These are phyloP conservation scores for Symbiodinium natans DNA, from an alignment of 73 alveolate genomes.

Conservation along the genomic window DNA sequence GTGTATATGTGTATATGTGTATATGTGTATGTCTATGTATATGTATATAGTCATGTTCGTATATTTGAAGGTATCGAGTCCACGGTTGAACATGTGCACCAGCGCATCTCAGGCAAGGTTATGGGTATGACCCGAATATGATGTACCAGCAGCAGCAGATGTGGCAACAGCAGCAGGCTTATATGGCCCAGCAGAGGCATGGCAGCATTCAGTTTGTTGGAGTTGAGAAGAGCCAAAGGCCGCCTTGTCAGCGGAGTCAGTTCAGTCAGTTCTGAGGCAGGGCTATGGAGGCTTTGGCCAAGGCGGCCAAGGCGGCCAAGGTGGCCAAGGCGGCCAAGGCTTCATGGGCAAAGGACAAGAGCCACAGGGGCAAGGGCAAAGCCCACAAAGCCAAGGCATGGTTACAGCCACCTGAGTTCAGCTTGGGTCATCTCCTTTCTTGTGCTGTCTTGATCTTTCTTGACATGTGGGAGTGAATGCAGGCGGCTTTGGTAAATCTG, in stretches of 20 bases:
- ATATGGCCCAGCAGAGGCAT: conserved; percentile 58
- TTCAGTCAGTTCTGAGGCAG: not conserved
- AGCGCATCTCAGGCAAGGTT: conserved; percentile 59
- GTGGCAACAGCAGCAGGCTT: conserved; percentile 86
- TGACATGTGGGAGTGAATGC: not conserved
- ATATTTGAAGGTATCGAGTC: no score
- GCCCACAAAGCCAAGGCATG: not conserved
- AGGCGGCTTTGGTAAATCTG: not conserved
- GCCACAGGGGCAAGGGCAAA: not conserved
- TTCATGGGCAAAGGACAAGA: not conserved
- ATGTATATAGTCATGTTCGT: no score
- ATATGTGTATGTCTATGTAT: no score
- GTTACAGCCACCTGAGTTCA: no score
- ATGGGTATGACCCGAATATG: conserved; percentile 84
- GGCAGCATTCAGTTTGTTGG: not conserved
- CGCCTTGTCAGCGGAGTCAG: no score
- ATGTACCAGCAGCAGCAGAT: conserved; percentile 87
- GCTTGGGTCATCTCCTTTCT: not conserved
- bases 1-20: no score
- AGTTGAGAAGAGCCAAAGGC: not conserved
- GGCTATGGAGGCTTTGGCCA: conserved; percentile 17
- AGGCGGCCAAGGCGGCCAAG: not conserved
- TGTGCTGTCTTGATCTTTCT: no score
- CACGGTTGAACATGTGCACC: no score
- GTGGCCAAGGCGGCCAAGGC: conserved; percentile 8